A percentile compares a stretch with the other conserved stretches of the same genome.
Conservation (phyloP, 495 filamentous ascomycete genomes). For the Apiosordaria backusii region DNA sequence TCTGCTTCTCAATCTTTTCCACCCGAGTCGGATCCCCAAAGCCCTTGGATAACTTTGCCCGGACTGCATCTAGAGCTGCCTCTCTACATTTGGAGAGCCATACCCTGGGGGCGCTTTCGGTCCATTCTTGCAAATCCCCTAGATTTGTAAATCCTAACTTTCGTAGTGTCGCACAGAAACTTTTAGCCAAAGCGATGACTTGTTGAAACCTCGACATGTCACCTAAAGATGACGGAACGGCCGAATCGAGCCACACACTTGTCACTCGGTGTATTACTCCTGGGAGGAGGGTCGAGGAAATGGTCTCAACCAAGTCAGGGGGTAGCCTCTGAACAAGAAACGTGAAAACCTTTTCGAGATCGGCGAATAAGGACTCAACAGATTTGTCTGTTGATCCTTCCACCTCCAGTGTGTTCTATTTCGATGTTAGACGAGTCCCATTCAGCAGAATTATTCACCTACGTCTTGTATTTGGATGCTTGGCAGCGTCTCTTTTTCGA, state of each 20-base stretch:
- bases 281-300: conserved; percentile 67
- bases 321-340: conserved; percentile 68
- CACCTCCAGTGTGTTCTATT: conserved; percentile 33
- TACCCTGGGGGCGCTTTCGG: conserved; percentile 67
- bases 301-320: conserved; percentile 51
- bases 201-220: conserved; percentile 67
- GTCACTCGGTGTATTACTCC: conserved; percentile 62
- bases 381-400: conserved; percentile 36
- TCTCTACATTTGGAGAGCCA: conserved; percentile 88
- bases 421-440: conserved; percentile 21
- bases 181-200: conserved; percentile 54
- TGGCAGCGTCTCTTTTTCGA: conserved; percentile 27
- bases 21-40: conserved; percentile 61
- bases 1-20: conserved; percentile 80
- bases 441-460: conserved; percentile 17
- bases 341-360: conserved; percentile 58
- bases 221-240: conserved; percentile 67
- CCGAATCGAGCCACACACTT: conserved; percentile 66
- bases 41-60: conserved; percentile 62
- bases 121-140: conserved; percentile 73
- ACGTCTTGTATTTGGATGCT: conserved; percentile 41
- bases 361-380: conserved; percentile 50
- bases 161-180: conserved; percentile 62
- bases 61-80: conserved; percentile 66
- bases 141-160: conserved; percentile 64